phyloP scores from a whole-genome alignment of 495 filamentous ascomycete genomes.

The Parmelia sp. region DNA sequence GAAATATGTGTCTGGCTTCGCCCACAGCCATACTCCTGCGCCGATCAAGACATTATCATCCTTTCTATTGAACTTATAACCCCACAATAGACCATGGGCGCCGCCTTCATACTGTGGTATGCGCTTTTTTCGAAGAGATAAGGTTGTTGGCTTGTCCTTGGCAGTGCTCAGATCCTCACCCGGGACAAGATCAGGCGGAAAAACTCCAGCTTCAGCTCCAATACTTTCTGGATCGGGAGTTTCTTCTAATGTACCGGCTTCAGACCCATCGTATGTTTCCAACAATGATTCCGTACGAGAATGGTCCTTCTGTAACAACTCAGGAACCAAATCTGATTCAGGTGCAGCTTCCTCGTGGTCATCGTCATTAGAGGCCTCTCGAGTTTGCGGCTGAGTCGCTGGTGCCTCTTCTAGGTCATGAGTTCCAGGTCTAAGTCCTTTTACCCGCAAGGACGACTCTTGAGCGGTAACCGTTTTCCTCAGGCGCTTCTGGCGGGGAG shows the following conservation, averaged over 20 bases:
- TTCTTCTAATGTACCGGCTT: background rate
- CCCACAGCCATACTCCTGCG: conserved; percentile 11
- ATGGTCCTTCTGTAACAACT: background rate
- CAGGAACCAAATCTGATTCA: background rate
- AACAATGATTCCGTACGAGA: background rate
- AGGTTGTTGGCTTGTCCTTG: background rate
- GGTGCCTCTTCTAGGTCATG: background rate
- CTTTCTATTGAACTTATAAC: conserved; percentile 2
- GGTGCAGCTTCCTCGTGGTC: background rate
- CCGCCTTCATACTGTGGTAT: background rate
- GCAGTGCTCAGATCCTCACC: background rate
- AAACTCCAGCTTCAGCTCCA: background rate
- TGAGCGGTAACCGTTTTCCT: background rate
- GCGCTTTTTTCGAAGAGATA: background rate
- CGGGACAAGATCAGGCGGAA: background rate
- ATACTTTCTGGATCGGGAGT: background rate
- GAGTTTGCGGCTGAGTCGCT: background rate
- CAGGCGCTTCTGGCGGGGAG: background rate
- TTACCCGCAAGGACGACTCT: too few species aligned
- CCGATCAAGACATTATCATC: background rate
- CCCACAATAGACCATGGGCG: conserved; percentile 10
- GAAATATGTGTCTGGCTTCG: conserved; percentile 7
- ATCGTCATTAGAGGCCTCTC: background rate
- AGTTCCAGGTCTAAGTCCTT: background rate
- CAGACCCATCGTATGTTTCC: background rate